These are phyloP conservation scores for Geotrichum klebahnii DNA, from an alignment of 1,139 yeast species.

Conservation along the genomic window DNA sequence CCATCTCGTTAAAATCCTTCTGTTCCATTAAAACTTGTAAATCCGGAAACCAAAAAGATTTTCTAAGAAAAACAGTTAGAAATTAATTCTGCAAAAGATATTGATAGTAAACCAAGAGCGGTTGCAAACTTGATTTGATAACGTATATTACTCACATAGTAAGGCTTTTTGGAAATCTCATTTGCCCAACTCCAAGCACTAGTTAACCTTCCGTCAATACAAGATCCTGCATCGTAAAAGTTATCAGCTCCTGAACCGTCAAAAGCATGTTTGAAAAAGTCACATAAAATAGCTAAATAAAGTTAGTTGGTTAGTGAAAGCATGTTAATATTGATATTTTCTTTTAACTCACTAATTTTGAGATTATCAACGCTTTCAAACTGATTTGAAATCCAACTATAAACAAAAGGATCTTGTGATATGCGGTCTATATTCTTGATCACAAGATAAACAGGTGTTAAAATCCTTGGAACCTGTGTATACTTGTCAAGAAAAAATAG, in stretches of 20 bases:
- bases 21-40: constrained; percentile 65
- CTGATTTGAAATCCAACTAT: constrained; percentile 51
- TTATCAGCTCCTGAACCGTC: constrained; percentile 76
- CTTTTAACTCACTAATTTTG: constrained; percentile 40
- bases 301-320: background rate
- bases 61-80: constrained; percentile 32
- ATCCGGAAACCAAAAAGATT: constrained; percentile 59
- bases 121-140: background rate
- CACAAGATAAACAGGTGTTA: constrained; percentile 62
- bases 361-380: constrained; percentile 53
- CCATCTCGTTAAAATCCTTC: constrained; percentile 48
- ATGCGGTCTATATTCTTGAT: constrained; percentile 49
- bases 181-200: constrained; percentile 81
- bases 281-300: constrained; percentile 48
- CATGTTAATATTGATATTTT: too few species aligned
- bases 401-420: constrained; percentile 46
- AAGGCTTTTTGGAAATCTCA: constrained; percentile 57
- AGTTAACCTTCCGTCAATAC: constrained; percentile 73
- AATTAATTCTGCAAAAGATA: background rate
- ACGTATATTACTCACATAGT: constrained; percentile 37
- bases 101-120: background rate
- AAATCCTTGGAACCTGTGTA: constrained; percentile 66
- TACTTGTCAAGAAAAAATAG: constrained; percentile 69
- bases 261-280: constrained; percentile 69
- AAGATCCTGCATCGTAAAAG: constrained; percentile 72